Evolutionary conservation across 2,329 filamentous ascomycete species (phyloP), one percentile per base, ranked within the genome.

Genomic region (Neophaeococcomyces mojaviensis): DNA sequence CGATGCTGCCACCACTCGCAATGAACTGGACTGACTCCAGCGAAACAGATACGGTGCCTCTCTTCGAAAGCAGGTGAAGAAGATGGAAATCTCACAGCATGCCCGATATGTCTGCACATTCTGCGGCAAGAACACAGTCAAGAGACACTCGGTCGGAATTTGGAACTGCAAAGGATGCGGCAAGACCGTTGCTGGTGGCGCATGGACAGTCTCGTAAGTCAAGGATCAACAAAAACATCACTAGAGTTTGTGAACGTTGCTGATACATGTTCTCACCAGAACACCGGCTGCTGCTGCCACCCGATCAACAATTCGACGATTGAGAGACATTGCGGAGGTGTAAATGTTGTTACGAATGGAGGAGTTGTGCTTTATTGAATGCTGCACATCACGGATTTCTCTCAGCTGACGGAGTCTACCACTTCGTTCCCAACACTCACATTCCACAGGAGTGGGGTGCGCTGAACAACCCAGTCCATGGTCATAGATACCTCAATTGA

Each of bases 41-140:
- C 9, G 13, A n/a, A 28, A 51, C 62, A 90, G 88, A 81, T 94
- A 94, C 76, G 92, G 90, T 89, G 90, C 92, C 70, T 97, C 92
- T 67, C 88, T 97, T 75, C 88, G 89, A 77, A 97, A 97, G 82
- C 89, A 88, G 72, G 84, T 92, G 69, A 97, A 97, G 88, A 96
- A 96, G 86, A 95, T 96, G 85, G 92, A 97, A 84, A 86, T 97
- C 72, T 86, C 87, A 66, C 92, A 97, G 76, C 92, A 98, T 80
- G 88, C 54, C 42, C 85, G 85, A 72, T 97, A 96, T 72, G 82
- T 83, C 68, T 97, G 90, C 83, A 90, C 89, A 59, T 98, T 97
- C 86, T 95, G 88, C 81, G 90, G 90, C 68, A 97, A 97, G 84
- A 84, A 82, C 70, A 86, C 84, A 64, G 88, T 95, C 68, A 88